Percentiles rank a stretch among this genome's conserved stretches.
These are phyloP conservation scores for Suillus clintonianus DNA, from an alignment of 768 basidiomycete genomes.

Conservation along the genomic window DNA sequence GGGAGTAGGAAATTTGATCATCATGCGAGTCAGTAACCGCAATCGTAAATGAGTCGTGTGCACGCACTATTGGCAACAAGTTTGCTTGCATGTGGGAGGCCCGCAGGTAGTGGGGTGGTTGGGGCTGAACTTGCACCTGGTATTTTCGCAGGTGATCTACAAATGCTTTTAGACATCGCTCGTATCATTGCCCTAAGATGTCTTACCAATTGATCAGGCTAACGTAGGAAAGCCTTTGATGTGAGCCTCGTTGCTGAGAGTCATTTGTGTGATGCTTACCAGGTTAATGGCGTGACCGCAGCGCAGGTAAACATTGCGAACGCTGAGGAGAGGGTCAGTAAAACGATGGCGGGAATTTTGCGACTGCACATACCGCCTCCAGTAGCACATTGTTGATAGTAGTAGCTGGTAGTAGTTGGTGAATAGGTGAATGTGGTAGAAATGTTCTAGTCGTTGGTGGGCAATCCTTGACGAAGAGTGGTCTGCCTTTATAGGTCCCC, in stretches of 20 bases:
- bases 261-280: conserved; percentile 30
- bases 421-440: conserved; percentile 10
- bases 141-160: conserved; percentile 48
- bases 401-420: conserved; percentile 5
- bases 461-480: conserved; percentile 7
- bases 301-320: conserved; percentile 47
- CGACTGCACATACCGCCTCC: conserved; percentile 48
- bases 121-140: conserved; percentile 56
- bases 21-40: neutral
- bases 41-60: neutral
- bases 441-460: conserved; percentile 12
- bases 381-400: conserved; percentile 47
- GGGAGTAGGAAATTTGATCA: neutral
- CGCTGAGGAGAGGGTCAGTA: conserved; percentile 27
- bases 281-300: conserved; percentile 50
- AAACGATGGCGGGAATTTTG: too few species aligned
- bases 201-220: conserved; percentile 42
- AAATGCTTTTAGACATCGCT: conserved; percentile 9
- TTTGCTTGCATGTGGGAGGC: conserved; percentile 43
- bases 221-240: neutral
- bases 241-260: neutral
- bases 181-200: neutral
- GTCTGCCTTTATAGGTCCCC: conserved; percentile 23
- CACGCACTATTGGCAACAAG: conserved; percentile 53
- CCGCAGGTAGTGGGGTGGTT: conserved; percentile 47